Conservation (phyloP, 1,284 basidiomycete species). For the Mycosarcoma maydis region DNA sequence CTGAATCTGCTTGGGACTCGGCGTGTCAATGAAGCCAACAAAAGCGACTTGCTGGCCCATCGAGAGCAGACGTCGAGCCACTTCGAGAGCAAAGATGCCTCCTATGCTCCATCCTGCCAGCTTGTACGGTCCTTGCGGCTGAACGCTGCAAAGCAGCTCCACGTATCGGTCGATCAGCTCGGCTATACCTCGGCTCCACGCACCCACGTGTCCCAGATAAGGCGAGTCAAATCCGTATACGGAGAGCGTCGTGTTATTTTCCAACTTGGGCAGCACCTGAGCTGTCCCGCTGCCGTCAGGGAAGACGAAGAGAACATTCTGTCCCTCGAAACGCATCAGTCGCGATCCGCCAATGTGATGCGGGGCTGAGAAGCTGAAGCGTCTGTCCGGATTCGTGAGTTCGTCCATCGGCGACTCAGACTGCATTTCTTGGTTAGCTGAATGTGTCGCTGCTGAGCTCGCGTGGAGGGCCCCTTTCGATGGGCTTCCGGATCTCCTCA, state of each 20-base stretch:
- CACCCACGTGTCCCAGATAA: constrained; percentile 22
- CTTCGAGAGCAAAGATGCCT: constrained; percentile 42
- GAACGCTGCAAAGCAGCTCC: constrained; percentile 25
- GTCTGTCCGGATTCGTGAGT: constrained; percentile 20
- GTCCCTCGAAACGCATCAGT: constrained; percentile 11
- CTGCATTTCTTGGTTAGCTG: background rate
- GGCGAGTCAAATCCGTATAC: constrained; percentile 47
- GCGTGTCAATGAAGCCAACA: constrained; percentile 38
- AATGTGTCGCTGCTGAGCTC: no score
- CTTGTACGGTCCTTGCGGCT: constrained; percentile 26
- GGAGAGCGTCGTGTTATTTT: constrained; percentile 5
- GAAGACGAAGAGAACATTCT: constrained; percentile 29
- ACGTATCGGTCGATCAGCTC: constrained; percentile 38
- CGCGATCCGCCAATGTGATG: constrained; percentile 27
- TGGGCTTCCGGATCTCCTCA: no score
- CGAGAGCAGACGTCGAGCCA: constrained; percentile 28
- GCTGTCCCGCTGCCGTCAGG: constrained; percentile 44
- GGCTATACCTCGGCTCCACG: constrained; percentile 42
- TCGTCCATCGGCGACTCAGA: constrained; percentile 28
- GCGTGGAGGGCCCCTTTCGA: no score
- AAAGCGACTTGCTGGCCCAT: constrained; percentile 25
- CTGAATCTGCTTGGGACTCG: constrained; percentile 25
- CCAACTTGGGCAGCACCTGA: constrained; percentile 14
- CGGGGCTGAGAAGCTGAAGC: constrained; percentile 14
- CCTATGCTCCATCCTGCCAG: constrained; percentile 50